Evolutionary conservation across 192 early-diverging fungal species (phyloP).

Genomic region (Umbelopsis sp.): DNA sequence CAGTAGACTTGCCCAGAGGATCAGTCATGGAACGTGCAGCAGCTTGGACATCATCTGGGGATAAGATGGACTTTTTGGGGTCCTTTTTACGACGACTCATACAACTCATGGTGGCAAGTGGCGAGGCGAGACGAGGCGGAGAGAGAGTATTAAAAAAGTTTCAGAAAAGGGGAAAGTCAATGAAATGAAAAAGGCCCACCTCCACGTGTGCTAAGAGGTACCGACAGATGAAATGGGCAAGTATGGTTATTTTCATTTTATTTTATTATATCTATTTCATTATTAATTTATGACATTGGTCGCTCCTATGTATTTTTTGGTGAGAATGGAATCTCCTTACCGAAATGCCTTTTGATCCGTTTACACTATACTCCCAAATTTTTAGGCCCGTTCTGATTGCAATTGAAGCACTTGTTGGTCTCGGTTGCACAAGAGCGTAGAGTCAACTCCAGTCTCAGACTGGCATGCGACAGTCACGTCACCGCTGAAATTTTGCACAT

Average conservation of each 20-base stretch:
- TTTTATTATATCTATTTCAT: not conserved
- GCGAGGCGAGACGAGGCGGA: not conserved
- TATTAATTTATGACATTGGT: not conserved
- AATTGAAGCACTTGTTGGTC: not conserved
- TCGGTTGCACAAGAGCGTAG: too few species aligned
- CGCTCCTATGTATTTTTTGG: not conserved
- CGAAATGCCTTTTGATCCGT: not conserved
- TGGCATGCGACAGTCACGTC: too few species aligned
- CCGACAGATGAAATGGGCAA: too few species aligned
- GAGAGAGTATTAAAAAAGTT: not conserved
- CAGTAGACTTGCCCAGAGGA: constrained; percentile 2
- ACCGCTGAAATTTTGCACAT: too few species aligned
- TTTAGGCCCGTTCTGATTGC: not conserved
- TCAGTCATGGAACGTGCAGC: constrained; percentile 4
- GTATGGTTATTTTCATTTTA: too few species aligned
- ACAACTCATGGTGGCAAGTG: constrained; percentile 14
- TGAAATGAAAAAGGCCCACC: not conserved
- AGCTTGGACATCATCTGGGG: constrained; percentile 14
- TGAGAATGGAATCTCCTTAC: not conserved
- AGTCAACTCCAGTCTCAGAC: too few species aligned
- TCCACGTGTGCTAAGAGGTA: constrained; percentile 6
- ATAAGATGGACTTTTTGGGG: not conserved
- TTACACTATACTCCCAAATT: not conserved
- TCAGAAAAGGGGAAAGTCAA: not conserved
- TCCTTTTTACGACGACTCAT: constrained; percentile 16